Evolutionary conservation across 1,284 basidiomycete species (phyloP), one percentile per base, ranked within the genome.

Genomic region (Trametes pubescens): DNA sequence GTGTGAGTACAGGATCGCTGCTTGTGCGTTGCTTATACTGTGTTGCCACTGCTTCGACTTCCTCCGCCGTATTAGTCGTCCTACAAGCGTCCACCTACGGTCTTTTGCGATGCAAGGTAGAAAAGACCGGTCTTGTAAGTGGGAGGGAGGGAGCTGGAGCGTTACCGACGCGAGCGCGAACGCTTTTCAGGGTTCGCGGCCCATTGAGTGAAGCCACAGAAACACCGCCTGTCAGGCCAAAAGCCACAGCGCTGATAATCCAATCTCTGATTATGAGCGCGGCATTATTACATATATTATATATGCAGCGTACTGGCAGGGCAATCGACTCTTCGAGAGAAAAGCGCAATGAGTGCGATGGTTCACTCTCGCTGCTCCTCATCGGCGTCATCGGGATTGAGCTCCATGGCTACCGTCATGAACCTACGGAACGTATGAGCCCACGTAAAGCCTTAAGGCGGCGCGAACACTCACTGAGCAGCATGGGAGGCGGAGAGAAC

Each of bases 401-500:
- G 74, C 67, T 85, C 80, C 54, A 83, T 79, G 38, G 86, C 86
- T 9, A 86, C 82, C 0, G 88, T 86, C 86, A 89, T 89, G 68
- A 90, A 86, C 72, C 88, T 90, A 66, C 8, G 16, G 7, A 49
- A 32, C 18, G 37, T 35, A 38, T 56, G 54, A 56, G 37, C 29
- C 32, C 13, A 43, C 53, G 9, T 9, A 38, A 24, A 16, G 35
- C 32, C 32, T 26, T 29, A 26, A 4, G 4, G 14, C 29, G 48
- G 24, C n/a, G 62, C 13, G 21, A 43, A 26, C 16, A 75, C 86
- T 65, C 70, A 90, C 89, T 89, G 90, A 52, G 90, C 88, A 22
- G 88, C 88, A 74, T 92, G 89, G 53, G 87, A 79, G 1, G 88
- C 89, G 21, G 89, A 86, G 68, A 92, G 86, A 13, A 84, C 84